Evolutionary conservation across 2,329 filamentous ascomycete species (phyloP).

Genomic region (Thelonectria olida): DNA sequence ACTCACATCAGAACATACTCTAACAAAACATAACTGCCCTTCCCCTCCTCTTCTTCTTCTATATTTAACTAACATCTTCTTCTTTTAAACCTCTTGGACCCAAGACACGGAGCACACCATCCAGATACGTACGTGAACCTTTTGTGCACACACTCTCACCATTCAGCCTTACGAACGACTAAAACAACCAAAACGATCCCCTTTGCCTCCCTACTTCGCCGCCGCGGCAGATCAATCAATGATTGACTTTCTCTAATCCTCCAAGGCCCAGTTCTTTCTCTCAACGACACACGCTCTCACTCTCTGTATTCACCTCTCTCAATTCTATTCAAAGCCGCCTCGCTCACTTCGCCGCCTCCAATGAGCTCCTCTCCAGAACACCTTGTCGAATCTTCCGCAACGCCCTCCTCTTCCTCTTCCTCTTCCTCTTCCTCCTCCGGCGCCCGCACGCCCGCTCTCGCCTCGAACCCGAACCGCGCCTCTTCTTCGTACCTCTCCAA

Average conservation of each 20-base stretch:
- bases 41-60: not conserved
- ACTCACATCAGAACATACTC: not conserved
- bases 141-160: not conserved
- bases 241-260: not conserved
- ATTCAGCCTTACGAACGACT: not conserved
- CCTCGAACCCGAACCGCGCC: conserved; percentile 31
- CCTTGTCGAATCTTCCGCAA: not conserved
- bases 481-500: conserved; percentile 42
- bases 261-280: not conserved
- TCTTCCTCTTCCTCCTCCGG: conserved; percentile 34
- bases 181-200: not conserved
- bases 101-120: not conserved
- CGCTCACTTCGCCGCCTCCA: not conserved
- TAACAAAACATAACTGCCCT: not conserved
- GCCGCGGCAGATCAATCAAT: not conserved
- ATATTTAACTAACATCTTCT: too few relatives aligned
- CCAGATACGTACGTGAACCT: not conserved
- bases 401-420: conserved; percentile 27
- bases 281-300: not conserved
- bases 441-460: conserved; percentile 31
- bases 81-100: not conserved
- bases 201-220: not conserved
- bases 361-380: conserved; percentile 1
- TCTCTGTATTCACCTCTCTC: too few relatives aligned
- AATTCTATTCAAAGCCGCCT: not conserved